Evolutionary conservation across 2,329 filamentous ascomycete genomes (phyloP).

Genomic region (Teratosphaeria gauchensis): DNA sequence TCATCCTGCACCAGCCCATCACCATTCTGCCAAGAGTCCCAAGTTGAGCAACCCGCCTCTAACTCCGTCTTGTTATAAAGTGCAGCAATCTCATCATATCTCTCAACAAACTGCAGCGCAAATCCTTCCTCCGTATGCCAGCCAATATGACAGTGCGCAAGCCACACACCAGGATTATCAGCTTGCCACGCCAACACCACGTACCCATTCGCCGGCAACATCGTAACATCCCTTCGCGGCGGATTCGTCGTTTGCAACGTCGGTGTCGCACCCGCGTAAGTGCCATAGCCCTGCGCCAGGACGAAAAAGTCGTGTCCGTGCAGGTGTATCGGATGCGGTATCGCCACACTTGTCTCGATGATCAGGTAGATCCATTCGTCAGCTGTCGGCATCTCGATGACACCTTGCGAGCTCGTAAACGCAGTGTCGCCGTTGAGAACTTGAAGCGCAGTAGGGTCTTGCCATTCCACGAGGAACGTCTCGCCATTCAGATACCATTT

Average conservation of each 20-base stretch:
- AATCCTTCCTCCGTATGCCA: slow-evolving; percentile 18
- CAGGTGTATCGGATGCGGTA: slow-evolving; percentile 32
- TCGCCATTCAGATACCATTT: slow-evolving; percentile 33
- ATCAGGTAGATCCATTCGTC: slow-evolving; percentile 30
- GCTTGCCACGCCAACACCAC: slow-evolving; percentile 25
- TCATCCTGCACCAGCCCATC: background rate
- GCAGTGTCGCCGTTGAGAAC: slow-evolving; percentile 25
- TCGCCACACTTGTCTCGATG: slow-evolving; percentile 27
- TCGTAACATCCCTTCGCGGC: slow-evolving; percentile 23
- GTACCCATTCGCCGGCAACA: slow-evolving; percentile 24
- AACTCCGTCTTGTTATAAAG: slow-evolving; percentile 1
- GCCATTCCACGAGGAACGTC: slow-evolving; percentile 30
- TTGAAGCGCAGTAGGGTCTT: slow-evolving; percentile 29
- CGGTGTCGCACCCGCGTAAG: slow-evolving; percentile 23
- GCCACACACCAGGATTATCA: slow-evolving; percentile 27
- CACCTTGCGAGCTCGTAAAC: slow-evolving; percentile 25
- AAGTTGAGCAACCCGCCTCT: background rate
- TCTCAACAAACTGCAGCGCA: slow-evolving; percentile 6
- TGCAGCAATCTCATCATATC: slow-evolving; percentile 4
- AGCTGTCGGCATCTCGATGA: slow-evolving; percentile 23
- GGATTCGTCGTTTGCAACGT: slow-evolving; percentile 26
- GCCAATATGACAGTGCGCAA: slow-evolving; percentile 19
- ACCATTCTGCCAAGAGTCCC: background rate
- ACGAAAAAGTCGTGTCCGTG: slow-evolving; percentile 40
- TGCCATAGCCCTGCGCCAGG: slow-evolving; percentile 27